Evolutionary conservation across 306 rosid species (phyloP), one percentile per base, ranked within the genome.

Genomic region (Cercis canadensis): DNA sequence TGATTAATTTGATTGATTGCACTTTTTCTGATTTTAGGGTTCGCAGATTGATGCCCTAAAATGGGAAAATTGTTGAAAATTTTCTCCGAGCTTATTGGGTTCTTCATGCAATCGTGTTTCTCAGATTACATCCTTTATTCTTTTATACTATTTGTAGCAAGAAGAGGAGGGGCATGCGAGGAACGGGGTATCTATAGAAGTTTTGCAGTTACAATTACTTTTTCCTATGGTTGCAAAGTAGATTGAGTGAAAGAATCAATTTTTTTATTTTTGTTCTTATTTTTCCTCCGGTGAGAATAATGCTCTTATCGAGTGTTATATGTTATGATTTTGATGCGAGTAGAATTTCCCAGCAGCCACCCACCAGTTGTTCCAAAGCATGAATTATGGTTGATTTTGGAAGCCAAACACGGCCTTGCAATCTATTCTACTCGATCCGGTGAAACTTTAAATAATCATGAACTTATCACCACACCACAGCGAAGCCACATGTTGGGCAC

Each of bases 11-110:
- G 10, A 37, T 37, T 56, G 19, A 15, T 45, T 56, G 32, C 66
- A 15, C 40, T 57, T 49, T 2, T 44, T 17, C 33, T 58, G 0
- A 14, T 66, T 45, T 44, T 78, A 52, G 78, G 83, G 66, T 72
- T 75, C 59, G 2, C 33, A 14, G 29, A 46, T 31, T 10, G 11
- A 36, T 10, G 14, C 21, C 9, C 21, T 5, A 18, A 41, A 61
- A 9, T 49, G 51, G 15, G 0, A 5, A 32, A 8, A 37, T 53
- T 57, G n/a, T 57, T 15, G n/a, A 29, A 46, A 31, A 6, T 50
- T 37, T 24, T 11, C 11, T 24, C 11, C 29, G 11, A 2, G 15
- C 9, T 29, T 53, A 34, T 62, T 21, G 45, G 47, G 46, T 77
- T 53, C 31, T 52, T 47, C 15, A 62, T 24, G 29, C 29, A 24